Percentiles rank a stretch among this genome's conserved stretches.
phyloP scores from a whole-genome alignment of 805 yeast genomes.

The Kodamaea kakaduensis region DNA sequence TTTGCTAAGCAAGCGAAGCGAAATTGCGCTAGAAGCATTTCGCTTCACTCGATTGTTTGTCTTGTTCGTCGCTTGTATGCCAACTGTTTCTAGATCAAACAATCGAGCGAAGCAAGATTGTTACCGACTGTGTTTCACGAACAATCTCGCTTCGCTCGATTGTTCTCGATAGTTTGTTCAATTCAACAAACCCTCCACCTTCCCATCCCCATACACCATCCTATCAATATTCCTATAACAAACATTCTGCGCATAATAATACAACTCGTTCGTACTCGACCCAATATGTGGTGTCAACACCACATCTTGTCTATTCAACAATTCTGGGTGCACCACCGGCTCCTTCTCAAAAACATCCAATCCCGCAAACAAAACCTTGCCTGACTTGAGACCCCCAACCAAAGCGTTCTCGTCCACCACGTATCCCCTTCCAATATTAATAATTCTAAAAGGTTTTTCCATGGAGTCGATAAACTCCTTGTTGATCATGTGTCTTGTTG shows the following conservation, averaged over 20 bases:
- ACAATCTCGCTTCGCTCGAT: too few species aligned
- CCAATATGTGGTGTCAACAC: conserved; percentile 26
- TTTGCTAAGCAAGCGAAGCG: too few species aligned
- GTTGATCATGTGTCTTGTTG: conserved; percentile 19
- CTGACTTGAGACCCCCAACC: conserved; percentile 21
- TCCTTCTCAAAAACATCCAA: conserved; percentile 26
- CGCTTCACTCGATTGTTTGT: too few species aligned
- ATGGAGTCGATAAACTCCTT: conserved; percentile 13
- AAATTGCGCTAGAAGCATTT: too few species aligned
- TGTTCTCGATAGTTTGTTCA: too few species aligned
- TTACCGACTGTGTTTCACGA: too few species aligned
- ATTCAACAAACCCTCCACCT: conserved; percentile 13
- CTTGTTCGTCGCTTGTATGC: too few species aligned
- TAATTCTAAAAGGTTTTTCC: conserved; percentile 19
- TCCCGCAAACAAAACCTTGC: conserved; percentile 24
- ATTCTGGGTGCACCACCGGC: conserved; percentile 19
- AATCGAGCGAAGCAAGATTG: too few species aligned
- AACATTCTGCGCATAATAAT: conserved; percentile 4
- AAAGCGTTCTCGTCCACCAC: conserved; percentile 24
- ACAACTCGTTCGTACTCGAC: conserved; percentile 19
- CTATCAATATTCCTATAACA: conserved; percentile 16
- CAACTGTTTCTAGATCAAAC: too few species aligned
- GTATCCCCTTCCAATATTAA: conserved; percentile 25
- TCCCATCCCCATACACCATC: neutral
- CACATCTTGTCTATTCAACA: conserved; percentile 22